Base-by-base conservation (phyloP, 768 basidiomycete species). In the Rhodotorula kratochvilovae region DNA sequence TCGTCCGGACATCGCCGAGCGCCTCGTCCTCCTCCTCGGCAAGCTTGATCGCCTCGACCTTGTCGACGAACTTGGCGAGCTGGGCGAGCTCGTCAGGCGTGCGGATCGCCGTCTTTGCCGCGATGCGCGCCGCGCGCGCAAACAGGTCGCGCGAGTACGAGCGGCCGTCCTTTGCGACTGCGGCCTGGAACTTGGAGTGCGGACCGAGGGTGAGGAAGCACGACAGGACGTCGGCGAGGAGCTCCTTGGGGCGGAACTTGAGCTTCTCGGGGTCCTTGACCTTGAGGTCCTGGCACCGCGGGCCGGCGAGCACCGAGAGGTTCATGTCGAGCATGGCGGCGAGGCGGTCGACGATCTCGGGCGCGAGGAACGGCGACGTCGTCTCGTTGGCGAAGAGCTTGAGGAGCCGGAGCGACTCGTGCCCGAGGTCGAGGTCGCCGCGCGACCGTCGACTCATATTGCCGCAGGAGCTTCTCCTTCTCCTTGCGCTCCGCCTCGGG, bases 291-390 rank as follows among this genome's bases (percentile, higher is more conserved):
- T 89, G 87, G 81, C 88, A 94, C 74, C 86, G 87, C 10, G 94
- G 92, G 0, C 96, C 96, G 56, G 88, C 91, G 33, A 99, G 86
- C 4, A 88, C 88, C 60, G 89, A 87, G 29, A 99, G 84, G 78
- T 98, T 97, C 82, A 93, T 92, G 79, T 96, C 91, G 77, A 99
- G 81, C 90, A 96, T 97, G 1, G 94, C 94, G 6, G 96, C 96
- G 25, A 99, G 85, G 46, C 90, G 87, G 79, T 94, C 89, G 62
- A 98, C 91, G 58, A 99, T 97, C 81, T 99, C 96, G 15, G 90
- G 89, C 81, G 91, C 89, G 86, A 96, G 90, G 81, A 97, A 99
- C 0, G 96, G 94, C 36, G 84, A 86, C 79, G 90, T 92, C 0
- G 92, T 90, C 79, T 95, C 90, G 0, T 88, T 90, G 1, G 95